These are phyloP conservation scores for Pyrus hybrid DNA, from an alignment of 331 rosid genomes.

Conservation along the genomic window DNA sequence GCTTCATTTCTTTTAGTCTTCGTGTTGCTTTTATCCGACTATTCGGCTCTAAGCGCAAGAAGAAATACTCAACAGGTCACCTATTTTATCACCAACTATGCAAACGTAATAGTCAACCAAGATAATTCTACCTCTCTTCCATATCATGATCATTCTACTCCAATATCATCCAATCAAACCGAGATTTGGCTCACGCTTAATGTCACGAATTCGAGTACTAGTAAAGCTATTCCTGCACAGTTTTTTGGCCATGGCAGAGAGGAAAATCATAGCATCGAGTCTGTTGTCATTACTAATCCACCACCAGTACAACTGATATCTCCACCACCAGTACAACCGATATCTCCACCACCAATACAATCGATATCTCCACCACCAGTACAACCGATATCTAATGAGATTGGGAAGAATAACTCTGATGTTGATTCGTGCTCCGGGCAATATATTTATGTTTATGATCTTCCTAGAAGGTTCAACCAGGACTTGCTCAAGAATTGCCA, in stretches of 20 bases:
- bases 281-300: background rate
- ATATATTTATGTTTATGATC: slow-evolving; percentile 40
- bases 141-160: background rate
- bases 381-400: background rate
- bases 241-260: background rate
- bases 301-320: background rate
- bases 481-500: slow-evolving; percentile 38
- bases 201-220: background rate
- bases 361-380: too few relatives aligned
- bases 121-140: slow-evolving; percentile 1
- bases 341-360: too few relatives aligned
- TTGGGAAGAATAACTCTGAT: background rate
- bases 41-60: background rate
- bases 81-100: background rate
- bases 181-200: background rate
- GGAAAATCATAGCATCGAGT: too few relatives aligned
- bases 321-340: background rate
- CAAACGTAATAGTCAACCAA: background rate
- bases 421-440: slow-evolving; percentile 36
- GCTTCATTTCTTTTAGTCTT: background rate
- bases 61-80: background rate
- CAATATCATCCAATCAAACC: background rate
- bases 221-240: background rate
- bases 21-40: background rate
- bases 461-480: slow-evolving; percentile 40